phyloP scores from a whole-genome alignment of 108 stramenopile genomes.

The Discostella pseudostelligera region DNA sequence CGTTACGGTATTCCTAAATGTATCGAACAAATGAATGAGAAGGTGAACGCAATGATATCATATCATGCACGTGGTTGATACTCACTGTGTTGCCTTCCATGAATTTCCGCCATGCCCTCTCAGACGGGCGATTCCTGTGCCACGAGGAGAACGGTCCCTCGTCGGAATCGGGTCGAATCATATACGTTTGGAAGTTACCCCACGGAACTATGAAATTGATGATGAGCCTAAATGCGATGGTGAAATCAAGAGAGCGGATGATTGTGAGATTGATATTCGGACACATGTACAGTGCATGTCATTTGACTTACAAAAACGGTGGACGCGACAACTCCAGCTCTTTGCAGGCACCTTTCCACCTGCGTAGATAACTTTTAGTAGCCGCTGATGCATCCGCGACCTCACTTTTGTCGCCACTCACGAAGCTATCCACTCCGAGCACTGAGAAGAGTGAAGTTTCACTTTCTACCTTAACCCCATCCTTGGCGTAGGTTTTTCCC shows the following conservation, averaged over 20 bases:
- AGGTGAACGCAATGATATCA: background rate
- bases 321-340: constrained; percentile 26
- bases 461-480: constrained; percentile 36
- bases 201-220: constrained; percentile 47
- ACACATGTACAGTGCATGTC: background rate
- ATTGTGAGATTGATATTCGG: background rate
- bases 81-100: constrained; percentile 35
- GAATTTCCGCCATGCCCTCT: constrained; percentile 41
- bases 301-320: constrained; percentile 37
- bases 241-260: background rate
- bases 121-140: constrained; percentile 26
- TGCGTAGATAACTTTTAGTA: constrained; percentile 29
- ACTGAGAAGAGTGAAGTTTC: constrained; percentile 40
- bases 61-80: background rate
- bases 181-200: constrained; percentile 49
- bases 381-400: constrained; percentile 6
- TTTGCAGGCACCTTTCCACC: constrained; percentile 34
- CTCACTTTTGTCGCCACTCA: constrained; percentile 11
- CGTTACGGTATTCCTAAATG: constrained; percentile 42
- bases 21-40: too few species aligned
- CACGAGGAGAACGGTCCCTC: constrained; percentile 36
- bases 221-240: constrained; percentile 7
- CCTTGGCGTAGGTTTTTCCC: constrained; percentile 23
- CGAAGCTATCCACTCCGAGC: constrained; percentile 53
- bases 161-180: constrained; percentile 44